phyloP scores from a whole-genome alignment of 73 alveolate genomes.

The Paramecium bursaria region DNA sequence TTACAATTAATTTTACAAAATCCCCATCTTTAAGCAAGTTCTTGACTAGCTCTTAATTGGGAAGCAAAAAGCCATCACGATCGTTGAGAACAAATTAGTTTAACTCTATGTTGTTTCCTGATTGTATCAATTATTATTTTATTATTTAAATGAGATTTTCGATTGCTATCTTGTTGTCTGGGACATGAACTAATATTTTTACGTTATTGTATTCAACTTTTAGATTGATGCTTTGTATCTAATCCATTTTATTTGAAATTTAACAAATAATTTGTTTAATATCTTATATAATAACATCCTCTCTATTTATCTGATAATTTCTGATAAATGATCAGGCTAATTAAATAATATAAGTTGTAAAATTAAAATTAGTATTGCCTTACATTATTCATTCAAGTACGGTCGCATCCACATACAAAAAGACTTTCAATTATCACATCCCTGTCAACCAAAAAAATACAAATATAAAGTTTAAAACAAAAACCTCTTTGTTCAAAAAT shows the following conservation, averaged over 20 bases:
- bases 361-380: too few relatives aligned
- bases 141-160: slow-evolving; percentile 10
- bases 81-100: slow-evolving; percentile 1
- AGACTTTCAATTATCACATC: too few relatives aligned
- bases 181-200: neutral
- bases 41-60: neutral
- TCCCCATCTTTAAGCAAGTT: slow-evolving; percentile 21
- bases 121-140: neutral
- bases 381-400: too few relatives aligned
- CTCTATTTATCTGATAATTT: neutral
- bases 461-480: too few relatives aligned
- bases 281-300: neutral
- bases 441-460: too few relatives aligned
- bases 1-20: slow-evolving; percentile 3
- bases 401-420: too few relatives aligned
- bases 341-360: neutral
- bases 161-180: slow-evolving; percentile 3
- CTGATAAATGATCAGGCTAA: slow-evolving; percentile 21
- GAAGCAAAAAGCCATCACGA: slow-evolving; percentile 51
- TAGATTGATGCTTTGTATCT: neutral
- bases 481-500: too few relatives aligned
- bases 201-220: neutral
- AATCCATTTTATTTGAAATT: neutral
- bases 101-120: neutral
- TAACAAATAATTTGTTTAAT: too few relatives aligned